Evolutionary conservation across 306 rosid genomes (phyloP), one percentile per base, ranked within the genome.

Genomic region (Medicago truncatula): DNA sequence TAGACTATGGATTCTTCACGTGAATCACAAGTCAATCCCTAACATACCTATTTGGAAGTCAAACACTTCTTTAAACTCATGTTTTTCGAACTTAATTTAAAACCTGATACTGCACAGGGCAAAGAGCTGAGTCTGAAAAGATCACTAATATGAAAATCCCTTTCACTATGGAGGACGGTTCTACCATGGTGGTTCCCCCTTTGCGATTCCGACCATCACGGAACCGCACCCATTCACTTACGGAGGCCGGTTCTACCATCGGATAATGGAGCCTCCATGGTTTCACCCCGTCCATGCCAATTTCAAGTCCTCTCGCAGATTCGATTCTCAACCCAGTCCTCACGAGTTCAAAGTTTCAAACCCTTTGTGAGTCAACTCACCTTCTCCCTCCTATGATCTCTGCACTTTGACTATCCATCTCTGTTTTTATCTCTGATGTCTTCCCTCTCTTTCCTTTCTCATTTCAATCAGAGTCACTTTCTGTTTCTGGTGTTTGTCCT

Each of bases 401-500:
- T 36, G 74, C 89, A 2, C 62, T 83, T 46, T 80, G 88, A 5
- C 88, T 86, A 0, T 88, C 89, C 13, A 43, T 86, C 31, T 81
- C 91, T 28, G 80, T 87, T 50, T 71, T 90, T 9, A 14, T 88
- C 61, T 77, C 21, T n/a, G 90, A 88, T 52, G 8, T 85, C 40
- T 46, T 13, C 1, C 75, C n/a, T n/a, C 84, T 10, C 56, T 84
- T 47, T 40, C 96, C 60, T 81, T 90, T 31, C 54, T 74, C 40
- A 34, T 84, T 11, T 64, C 75, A 0, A 75, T 82, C 31, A 54
- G 8, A 80, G n/a, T 5, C 21, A 44, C 81, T 87, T 4, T 49
- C 82, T 6, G 56, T 91, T 8, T 78, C 79, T 21, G 16, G 82
- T 0, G 17, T 87, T 7, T 94, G 91, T 20, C 94, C 92, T n/a